phyloP scores from a whole-genome alignment of 331 rosid species.

The Cydonia oblonga region DNA sequence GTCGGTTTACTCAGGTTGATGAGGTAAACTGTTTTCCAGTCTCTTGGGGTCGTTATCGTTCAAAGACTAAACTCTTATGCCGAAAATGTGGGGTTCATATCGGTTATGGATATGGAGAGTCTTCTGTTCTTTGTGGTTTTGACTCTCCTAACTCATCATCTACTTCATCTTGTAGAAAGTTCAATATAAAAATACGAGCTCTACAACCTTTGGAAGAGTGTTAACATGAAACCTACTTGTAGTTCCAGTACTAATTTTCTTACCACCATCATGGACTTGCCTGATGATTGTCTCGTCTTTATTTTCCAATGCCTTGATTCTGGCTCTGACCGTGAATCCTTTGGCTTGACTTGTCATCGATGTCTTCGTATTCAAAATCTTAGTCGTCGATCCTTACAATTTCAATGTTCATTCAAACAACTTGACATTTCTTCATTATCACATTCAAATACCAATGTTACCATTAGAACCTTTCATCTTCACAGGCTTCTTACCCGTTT shows the following conservation, averaged over 20 bases:
- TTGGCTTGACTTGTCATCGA: conserved; percentile 52
- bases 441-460: conserved; percentile 3
- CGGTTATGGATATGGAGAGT: conserved; percentile 46
- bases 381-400: conserved; percentile 36
- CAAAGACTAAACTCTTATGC: conserved; percentile 50
- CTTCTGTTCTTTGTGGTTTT: conserved; percentile 43
- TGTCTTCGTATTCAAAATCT: conserved; percentile 47
- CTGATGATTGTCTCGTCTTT: conserved; percentile 48
- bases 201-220: conserved; percentile 50
- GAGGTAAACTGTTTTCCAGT: conserved; percentile 45
- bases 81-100: conserved; percentile 52
- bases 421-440: conserved; percentile 23
- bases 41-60: conserved; percentile 29
- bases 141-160: conserved; percentile 41
- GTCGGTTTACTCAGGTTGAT: conserved; percentile 62
- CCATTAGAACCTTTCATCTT: conserved; percentile 25
- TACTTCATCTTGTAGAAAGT: conserved; percentile 31
- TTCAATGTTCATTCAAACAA: conserved; percentile 33
- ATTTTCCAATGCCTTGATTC: conserved; percentile 36
- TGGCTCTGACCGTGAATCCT: conserved; percentile 42
- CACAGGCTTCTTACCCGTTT: conserved; percentile 41
- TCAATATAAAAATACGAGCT: conserved; percentile 39
- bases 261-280: conserved; percentile 42
- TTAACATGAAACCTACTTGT: conserved; percentile 32
- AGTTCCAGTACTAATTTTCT: background rate